Base-by-base conservation (phyloP, 305 asterid species). In the Fraxinus greggii region DNA sequence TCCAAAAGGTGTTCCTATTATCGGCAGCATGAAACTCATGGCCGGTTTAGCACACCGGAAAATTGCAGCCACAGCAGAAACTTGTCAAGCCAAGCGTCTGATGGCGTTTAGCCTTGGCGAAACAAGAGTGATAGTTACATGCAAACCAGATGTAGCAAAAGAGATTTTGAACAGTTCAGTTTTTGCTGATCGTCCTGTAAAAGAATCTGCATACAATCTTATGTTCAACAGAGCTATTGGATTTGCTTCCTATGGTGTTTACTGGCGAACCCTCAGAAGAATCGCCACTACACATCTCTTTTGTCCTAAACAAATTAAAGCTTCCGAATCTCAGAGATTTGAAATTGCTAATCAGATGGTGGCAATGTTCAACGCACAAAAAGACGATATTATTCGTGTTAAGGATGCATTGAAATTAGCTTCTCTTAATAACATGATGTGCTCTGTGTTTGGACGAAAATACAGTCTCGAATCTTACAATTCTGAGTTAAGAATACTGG, bases 171-270 rank as follows among this genome's bases (percentile, higher is more conserved):
- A 84, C 90, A 82, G 94, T 81, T 75, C 93, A 0, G 81, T 87
- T 51, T 94, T 94, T 75, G 87, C 90, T 32, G 98, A 94, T 72
- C 95, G 98, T 7, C 98, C 98, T 0, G 86, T 51, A 5, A 91
- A 92, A 26, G 97, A 93, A 48, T 87, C 98, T 13, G 98, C 98
- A 0, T 93, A 94, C 84, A 69, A 81, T 63, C 81, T 94, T 51
- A 92, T 93, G 97, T 94, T 94, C 90, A 91, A 82, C 86, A 73
- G 97, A 75, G 93, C 98, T 56, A 91, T 94, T 72, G 98, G 98
- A 35, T 94, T 94, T 81, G 98, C 98, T 0, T 92, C 98, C 0
- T 93, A 94, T 59, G 98, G 97, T 1, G 91, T 81, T 0, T 92
- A 94, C 87, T 94, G 98, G 98, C 85, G 92, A 63, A 82, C 93